A percentile compares a stretch with the other conserved stretches of the same genome.
Evolutionary conservation across 2,329 filamentous ascomycete genomes (phyloP).

Genomic region (Didymosphaeria variabile): DNA sequence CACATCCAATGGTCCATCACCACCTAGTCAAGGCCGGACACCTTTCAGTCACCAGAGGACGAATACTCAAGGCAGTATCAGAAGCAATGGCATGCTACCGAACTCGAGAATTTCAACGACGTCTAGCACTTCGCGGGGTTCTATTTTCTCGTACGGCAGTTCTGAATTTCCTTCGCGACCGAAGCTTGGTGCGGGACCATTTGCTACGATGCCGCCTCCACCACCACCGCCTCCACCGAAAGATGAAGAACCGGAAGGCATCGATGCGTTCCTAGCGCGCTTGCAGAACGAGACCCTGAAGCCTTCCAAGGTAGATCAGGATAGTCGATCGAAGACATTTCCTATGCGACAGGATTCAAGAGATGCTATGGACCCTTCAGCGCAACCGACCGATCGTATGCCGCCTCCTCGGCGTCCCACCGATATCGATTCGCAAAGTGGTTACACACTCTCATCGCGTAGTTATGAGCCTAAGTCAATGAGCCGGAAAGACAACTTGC

Average conservation of each 20-base stretch:
- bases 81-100: slow-evolving; percentile 37
- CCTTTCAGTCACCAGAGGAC: slow-evolving; percentile 47
- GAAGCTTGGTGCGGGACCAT: slow-evolving; percentile 27
- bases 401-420: slow-evolving; percentile 29
- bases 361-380: slow-evolving; percentile 30
- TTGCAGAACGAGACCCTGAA: slow-evolving; percentile 45
- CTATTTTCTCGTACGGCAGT: slow-evolving; percentile 41
- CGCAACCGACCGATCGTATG: slow-evolving; percentile 41
- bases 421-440: slow-evolving; percentile 30
- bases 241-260: slow-evolving; percentile 41
- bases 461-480: slow-evolving; percentile 31
- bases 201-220: slow-evolving; percentile 26
- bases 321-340: slow-evolving; percentile 30
- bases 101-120: slow-evolving; percentile 39
- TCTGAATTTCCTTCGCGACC: slow-evolving; percentile 35
- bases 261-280: slow-evolving; percentile 49
- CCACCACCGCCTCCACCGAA: slow-evolving; percentile 29
- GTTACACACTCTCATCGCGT: slow-evolving; percentile 34
- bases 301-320: slow-evolving; percentile 25
- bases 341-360: slow-evolving; percentile 35
- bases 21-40: slow-evolving; percentile 32
- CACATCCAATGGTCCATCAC: slow-evolving; percentile 45
- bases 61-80: slow-evolving; percentile 45
- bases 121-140: slow-evolving; percentile 43
- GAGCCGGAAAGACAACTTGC: slow-evolving; percentile 31